phyloP scores from a whole-genome alignment of 176 grass and related monocot genomes.

The Raddia distichophylla region DNA sequence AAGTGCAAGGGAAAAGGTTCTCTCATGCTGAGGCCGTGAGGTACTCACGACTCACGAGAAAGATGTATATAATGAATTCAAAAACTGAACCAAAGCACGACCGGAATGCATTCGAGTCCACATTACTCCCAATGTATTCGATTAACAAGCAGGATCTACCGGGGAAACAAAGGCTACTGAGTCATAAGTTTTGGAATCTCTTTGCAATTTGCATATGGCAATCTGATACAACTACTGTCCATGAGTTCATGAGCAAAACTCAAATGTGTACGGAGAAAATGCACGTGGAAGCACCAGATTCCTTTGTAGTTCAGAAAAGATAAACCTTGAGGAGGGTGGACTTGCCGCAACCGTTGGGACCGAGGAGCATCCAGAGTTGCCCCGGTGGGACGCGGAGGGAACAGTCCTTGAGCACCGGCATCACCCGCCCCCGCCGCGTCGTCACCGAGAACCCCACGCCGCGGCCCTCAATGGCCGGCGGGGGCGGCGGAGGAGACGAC shows the following conservation, averaged over 20 bases:
- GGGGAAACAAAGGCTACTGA: background rate
- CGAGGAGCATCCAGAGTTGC: conserved; percentile 97
- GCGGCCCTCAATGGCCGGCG: conserved; percentile 63
- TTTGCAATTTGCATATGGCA: background rate
- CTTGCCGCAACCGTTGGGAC: conserved; percentile 96
- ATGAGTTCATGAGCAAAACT: background rate
- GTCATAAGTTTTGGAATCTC: background rate
- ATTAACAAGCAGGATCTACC: background rate
- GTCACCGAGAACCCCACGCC: conserved; percentile 67
- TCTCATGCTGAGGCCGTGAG: background rate
- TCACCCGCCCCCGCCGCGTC: conserved; percentile 46
- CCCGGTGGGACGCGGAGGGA: conserved; percentile 69
- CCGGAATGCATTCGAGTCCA: background rate
- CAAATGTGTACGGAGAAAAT: background rate
- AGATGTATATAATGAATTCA: background rate
- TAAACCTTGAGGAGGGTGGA: conserved; percentile 87
- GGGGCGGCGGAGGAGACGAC: conserved; percentile 10
- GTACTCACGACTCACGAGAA: background rate
- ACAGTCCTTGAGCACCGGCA: conserved; percentile 79
- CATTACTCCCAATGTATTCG: background rate
- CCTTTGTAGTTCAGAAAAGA: conserved; percentile 18
- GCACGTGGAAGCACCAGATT: background rate
- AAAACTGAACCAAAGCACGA: background rate
- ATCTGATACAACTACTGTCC: background rate
- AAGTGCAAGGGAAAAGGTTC: background rate